Evolutionary conservation across 2,329 filamentous ascomycete genomes (phyloP).

Genomic region (Aspergillus aculeatinus): DNA sequence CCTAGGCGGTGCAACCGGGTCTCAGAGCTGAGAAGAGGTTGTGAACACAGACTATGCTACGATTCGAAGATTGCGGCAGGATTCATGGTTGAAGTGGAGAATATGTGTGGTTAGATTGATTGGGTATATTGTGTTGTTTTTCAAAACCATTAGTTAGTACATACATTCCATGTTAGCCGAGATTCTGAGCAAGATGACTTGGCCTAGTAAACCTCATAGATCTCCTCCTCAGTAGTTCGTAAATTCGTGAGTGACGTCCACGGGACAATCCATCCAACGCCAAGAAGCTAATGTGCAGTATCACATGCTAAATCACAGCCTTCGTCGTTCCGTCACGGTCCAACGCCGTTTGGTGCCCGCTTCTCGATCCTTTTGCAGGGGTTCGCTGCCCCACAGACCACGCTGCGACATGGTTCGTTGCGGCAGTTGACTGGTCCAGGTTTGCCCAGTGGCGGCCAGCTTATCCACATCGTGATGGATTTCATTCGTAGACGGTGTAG

Average conservation of each 20-base stretch:
- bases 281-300: not conserved
- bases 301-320: not conserved
- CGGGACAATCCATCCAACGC: not conserved
- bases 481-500: slow-evolving; percentile 1
- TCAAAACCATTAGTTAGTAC: not conserved
- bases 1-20: not conserved
- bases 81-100: not conserved
- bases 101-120: not conserved
- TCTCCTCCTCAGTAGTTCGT: not conserved
- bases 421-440: slow-evolving; percentile 24
- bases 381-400: slow-evolving; percentile 40
- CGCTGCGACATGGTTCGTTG: slow-evolving; percentile 34
- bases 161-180: not conserved
- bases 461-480: not conserved
- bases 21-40: not conserved
- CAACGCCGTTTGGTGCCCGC: slow-evolving; percentile 34
- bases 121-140: not conserved
- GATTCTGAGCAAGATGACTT: not conserved
- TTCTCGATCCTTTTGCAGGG: slow-evolving; percentile 30
- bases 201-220: too few species aligned
- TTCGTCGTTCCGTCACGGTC: slow-evolving; percentile 39
- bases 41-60: not conserved
- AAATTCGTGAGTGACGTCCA: not conserved
- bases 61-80: not conserved
- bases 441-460: not conserved